Evolutionary conservation across 2,329 filamentous ascomycete genomes (phyloP).

Genomic region (Colletotrichum eleusines): DNA sequence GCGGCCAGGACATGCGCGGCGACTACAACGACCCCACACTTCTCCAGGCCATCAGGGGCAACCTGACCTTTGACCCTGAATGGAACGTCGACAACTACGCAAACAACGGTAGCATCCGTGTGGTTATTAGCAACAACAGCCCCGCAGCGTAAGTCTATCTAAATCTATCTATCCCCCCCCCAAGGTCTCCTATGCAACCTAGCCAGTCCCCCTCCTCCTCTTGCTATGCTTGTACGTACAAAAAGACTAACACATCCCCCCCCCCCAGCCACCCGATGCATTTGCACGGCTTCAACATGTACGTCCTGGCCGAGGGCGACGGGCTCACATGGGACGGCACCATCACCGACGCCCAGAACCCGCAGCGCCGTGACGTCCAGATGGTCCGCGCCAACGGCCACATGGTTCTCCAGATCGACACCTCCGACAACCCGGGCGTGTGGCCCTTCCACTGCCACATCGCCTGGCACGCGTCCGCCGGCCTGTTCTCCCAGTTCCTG

Average conservation of each 20-base stretch:
- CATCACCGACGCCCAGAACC: constrained; percentile 58
- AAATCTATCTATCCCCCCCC: no score
- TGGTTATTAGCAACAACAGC: neutral
- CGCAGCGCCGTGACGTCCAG: constrained; percentile 65
- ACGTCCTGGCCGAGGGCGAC: constrained; percentile 67
- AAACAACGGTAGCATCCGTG: neutral
- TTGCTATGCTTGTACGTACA: neutral
- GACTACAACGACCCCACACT: neutral
- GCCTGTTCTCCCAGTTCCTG: constrained; percentile 65
- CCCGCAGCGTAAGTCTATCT: neutral
- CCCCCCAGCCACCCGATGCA: constrained; percentile 70
- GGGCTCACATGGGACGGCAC: constrained; percentile 58
- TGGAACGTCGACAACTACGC: neutral
- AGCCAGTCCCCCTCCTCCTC: neutral
- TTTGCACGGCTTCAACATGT: constrained; percentile 78
- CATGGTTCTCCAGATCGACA: constrained; percentile 64
- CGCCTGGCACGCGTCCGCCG: constrained; percentile 67
- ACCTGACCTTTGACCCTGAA: neutral
- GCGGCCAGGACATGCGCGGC: neutral
- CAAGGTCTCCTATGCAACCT: no score
- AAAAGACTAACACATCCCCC: neutral
- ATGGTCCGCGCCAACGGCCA: constrained; percentile 58
- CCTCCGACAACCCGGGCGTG: constrained; percentile 60
- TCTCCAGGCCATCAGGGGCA: neutral
- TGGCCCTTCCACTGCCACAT: constrained; percentile 69